A percentile compares a stretch with the other conserved stretches of the same genome.
Conservation (phyloP, 2,329 filamentous ascomycete species). For the Pseudogymnoascus sp. region DNA sequence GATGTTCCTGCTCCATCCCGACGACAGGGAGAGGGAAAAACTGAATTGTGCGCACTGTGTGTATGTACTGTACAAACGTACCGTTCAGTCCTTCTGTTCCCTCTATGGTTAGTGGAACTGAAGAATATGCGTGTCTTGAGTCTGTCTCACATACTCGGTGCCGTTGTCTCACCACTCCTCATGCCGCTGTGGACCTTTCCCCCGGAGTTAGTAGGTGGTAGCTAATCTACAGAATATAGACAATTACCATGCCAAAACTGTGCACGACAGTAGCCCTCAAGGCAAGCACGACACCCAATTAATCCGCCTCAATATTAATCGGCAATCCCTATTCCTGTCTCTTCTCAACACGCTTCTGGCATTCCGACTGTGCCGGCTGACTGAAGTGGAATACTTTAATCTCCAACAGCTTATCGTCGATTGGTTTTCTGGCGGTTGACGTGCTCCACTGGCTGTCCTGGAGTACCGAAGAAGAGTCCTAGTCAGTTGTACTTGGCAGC, state of each 20-base stretch:
- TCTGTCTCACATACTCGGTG: conserved; percentile 4
- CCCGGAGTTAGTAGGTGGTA: neutral
- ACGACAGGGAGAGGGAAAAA: neutral
- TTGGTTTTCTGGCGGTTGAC: neutral
- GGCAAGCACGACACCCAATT: neutral
- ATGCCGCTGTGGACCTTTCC: neutral
- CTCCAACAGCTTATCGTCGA: neutral
- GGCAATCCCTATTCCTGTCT: neutral
- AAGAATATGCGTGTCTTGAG: neutral
- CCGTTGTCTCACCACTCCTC: neutral
- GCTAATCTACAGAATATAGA: neutral
- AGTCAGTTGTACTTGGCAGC: neutral
- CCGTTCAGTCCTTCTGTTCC: neutral
- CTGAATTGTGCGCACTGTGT: no score
- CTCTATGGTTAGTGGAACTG: neutral
- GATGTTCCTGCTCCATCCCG: neutral
- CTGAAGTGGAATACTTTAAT: neutral
- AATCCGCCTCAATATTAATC: neutral
- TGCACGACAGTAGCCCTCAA: neutral
- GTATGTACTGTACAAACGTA: no score
- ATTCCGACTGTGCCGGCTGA: neutral
- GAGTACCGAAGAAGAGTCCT: neutral
- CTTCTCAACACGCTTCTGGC: neutral
- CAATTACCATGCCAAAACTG: neutral
- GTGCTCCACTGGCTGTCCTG: neutral